Percentiles rank a stretch among this genome's conserved stretches.
These are phyloP conservation scores for Pterocarpus santalinus DNA, from an alignment of 306 rosid species.

Conservation along the genomic window DNA sequence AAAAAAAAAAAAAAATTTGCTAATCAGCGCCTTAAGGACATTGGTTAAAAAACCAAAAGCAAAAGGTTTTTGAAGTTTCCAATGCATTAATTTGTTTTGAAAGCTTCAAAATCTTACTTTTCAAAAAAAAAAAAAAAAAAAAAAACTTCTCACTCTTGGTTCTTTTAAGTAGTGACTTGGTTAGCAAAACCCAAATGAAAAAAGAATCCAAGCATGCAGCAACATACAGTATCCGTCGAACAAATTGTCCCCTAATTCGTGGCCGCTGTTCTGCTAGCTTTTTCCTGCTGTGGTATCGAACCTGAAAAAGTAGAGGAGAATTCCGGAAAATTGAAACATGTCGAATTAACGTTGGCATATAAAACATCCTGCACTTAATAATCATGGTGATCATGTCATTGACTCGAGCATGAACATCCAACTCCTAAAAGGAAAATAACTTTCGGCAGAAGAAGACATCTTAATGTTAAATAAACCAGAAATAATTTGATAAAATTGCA, in stretches of 20 bases:
- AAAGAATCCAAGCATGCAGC: conserved; percentile 39
- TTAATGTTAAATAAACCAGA: conserved; percentile 20
- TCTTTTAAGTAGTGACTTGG: no score
- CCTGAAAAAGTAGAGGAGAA: conserved; percentile 51
- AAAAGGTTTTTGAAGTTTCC: no score
- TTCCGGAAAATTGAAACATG: conserved; percentile 36
- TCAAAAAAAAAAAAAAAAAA: no score
- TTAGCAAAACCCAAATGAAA: neutral
- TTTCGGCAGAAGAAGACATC: neutral
- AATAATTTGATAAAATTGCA: conserved; percentile 23
- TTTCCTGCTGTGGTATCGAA: conserved; percentile 78
- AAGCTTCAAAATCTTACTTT: no score
- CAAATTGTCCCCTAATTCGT: conserved; percentile 77
- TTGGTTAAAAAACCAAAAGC: no score
- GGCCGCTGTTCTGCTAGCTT: conserved; percentile 80
- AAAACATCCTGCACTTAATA: neutral
- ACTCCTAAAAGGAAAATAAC: neutral
- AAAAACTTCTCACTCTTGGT: no score
- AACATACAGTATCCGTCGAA: conserved; percentile 54
- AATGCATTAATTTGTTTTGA: no score
- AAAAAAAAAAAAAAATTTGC: neutral
- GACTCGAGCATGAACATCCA: conserved; percentile 7
- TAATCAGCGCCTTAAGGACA: no score
- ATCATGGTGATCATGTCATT: conserved; percentile 19
- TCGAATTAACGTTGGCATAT: conserved; percentile 13